Conservation (phyloP, 345 rosid species). For the Gossypioides kirkii region DNA sequence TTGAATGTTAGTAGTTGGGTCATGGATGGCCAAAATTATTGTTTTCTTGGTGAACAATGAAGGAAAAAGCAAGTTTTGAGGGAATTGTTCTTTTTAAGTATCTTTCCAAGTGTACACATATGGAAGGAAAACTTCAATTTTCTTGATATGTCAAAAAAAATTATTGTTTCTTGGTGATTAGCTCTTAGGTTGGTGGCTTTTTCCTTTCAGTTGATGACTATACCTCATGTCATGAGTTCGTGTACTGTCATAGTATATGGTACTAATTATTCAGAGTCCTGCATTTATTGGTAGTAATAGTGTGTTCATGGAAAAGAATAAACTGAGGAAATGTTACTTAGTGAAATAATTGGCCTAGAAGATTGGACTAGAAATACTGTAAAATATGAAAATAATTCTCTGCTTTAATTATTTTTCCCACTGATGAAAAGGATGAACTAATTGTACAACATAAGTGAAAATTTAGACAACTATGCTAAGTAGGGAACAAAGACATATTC, state of each 20-base stretch:
- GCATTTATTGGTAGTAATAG: too few species aligned
- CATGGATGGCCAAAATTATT: neutral
- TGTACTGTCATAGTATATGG: too few species aligned
- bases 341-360: neutral
- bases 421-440: slow-evolving; percentile 15
- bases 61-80: neutral
- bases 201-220: too few species aligned
- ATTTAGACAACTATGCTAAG: slow-evolving; percentile 12
- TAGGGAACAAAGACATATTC: slow-evolving; percentile 22
- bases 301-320: too few species aligned
- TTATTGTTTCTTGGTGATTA: too few species aligned
- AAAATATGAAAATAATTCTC: neutral
- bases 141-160: too few species aligned
- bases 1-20: neutral
- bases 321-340: neutral
- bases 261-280: too few species aligned
- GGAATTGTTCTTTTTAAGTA: neutral
- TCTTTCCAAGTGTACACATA: neutral
- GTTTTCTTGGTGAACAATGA: neutral
- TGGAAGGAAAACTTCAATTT: too few species aligned
- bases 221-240: too few species aligned
- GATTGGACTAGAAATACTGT: neutral
- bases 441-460: slow-evolving; percentile 25
- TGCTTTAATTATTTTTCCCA: slow-evolving; percentile 3
- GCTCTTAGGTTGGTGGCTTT: too few species aligned